A percentile compares a stretch with the other conserved stretches of the same genome.
phyloP scores from a whole-genome alignment of 352 stramenopile species.

The Phytophthora hybrid region DNA sequence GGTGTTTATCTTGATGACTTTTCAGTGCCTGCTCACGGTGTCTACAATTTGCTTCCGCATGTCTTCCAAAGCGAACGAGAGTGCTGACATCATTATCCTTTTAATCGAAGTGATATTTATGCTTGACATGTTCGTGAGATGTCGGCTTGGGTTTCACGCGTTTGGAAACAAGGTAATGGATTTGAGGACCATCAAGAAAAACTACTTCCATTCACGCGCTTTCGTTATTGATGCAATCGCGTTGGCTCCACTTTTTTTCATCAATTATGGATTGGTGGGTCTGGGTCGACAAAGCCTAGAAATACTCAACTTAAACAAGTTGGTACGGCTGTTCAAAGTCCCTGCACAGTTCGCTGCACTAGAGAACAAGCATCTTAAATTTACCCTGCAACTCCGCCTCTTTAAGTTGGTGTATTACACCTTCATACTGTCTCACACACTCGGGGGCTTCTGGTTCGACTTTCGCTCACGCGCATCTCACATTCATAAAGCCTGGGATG shows the following conservation, averaged over 20 bases:
- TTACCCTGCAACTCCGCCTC: slow-evolving; percentile 63
- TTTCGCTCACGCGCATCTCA: slow-evolving; percentile 42
- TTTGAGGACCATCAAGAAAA: slow-evolving; percentile 41
- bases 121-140: slow-evolving; percentile 64
- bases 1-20: slow-evolving; percentile 62
- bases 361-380: slow-evolving; percentile 73
- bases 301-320: slow-evolving; percentile 74
- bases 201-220: slow-evolving; percentile 54
- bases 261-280: slow-evolving; percentile 50
- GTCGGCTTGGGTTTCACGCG: slow-evolving; percentile 62
- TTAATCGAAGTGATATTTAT: slow-evolving; percentile 61
- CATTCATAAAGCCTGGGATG: slow-evolving; percentile 15
- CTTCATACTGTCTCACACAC: slow-evolving; percentile 64
- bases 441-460: slow-evolving; percentile 74
- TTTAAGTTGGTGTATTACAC: slow-evolving; percentile 86
- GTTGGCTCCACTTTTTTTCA: slow-evolving; percentile 56
- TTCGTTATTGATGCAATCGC: slow-evolving; percentile 62
- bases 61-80: slow-evolving; percentile 2
- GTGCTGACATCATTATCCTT: slow-evolving; percentile 40
- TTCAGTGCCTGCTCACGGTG: slow-evolving; percentile 55
- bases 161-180: slow-evolving; percentile 83
- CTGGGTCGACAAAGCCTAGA: slow-evolving; percentile 32
- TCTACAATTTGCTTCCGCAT: slow-evolving; percentile 59
- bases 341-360: slow-evolving; percentile 57
- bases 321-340: slow-evolving; percentile 66